Conservation (phyloP, 2,329 filamentous ascomycete genomes). For the Tolypocladium sp. region DNA sequence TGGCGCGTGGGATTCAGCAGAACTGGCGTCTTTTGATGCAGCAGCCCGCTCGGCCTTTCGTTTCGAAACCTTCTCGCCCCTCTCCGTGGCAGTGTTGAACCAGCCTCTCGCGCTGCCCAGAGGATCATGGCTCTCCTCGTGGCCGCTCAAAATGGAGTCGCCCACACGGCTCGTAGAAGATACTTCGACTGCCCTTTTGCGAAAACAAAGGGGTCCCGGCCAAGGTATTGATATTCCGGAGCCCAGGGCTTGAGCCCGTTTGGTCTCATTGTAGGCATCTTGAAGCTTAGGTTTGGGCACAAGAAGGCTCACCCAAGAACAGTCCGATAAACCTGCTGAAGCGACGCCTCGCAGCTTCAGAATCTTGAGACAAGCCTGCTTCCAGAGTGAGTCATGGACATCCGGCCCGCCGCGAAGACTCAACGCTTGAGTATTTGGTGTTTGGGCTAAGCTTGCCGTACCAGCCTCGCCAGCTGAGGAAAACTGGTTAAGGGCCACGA, state of each 20-base stretch:
- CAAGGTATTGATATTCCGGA: constrained; percentile 37
- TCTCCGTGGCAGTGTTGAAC: constrained; percentile 33
- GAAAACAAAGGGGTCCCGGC: constrained; percentile 45
- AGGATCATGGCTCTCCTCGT: constrained; percentile 37
- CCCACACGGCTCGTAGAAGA: constrained; percentile 28
- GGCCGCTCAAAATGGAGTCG: constrained; percentile 25
- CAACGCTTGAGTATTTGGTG: constrained; percentile 42
- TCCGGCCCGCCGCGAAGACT: constrained; percentile 31
- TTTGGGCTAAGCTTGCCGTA: constrained; percentile 33
- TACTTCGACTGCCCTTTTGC: constrained; percentile 34
- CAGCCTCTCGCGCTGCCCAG: constrained; percentile 38
- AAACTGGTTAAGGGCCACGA: constrained; percentile 20
- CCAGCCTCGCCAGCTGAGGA: constrained; percentile 9
- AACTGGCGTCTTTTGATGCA: constrained; percentile 31
- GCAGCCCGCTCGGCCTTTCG: constrained; percentile 42
- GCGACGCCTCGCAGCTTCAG: constrained; percentile 42
- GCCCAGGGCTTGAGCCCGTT: constrained; percentile 24
- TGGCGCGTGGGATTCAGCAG: constrained; percentile 30
- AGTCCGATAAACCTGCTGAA: constrained; percentile 29
- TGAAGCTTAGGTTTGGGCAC: constrained; percentile 34
- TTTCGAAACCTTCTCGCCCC: constrained; percentile 36
- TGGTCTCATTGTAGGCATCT: constrained; percentile 33
- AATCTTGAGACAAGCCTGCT: constrained; percentile 38
- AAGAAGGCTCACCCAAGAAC: constrained; percentile 42
- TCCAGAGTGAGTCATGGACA: constrained; percentile 36